A percentile compares a stretch with the other conserved stretches of the same genome.
These are phyloP conservation scores for Phytophthora tentaculata DNA, from an alignment of 352 stramenopile genomes.

Conservation along the genomic window DNA sequence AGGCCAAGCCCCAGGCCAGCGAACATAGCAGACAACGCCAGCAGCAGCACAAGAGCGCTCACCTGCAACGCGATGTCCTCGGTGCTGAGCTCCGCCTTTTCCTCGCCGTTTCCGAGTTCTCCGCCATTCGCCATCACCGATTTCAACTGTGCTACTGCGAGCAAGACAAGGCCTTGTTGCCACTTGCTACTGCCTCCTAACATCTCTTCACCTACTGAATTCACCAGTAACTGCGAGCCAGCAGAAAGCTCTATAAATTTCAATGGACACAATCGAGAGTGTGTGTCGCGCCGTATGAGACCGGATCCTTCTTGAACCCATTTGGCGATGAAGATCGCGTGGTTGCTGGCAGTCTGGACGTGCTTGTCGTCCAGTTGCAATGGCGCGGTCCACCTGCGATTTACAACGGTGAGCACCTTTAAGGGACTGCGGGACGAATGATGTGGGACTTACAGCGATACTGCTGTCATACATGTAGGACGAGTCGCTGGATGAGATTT, in stretches of 20 bases:
- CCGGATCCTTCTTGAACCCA: background rate
- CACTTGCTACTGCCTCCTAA: background rate
- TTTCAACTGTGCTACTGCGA: constrained; percentile 12
- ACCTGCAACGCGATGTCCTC: constrained; percentile 54
- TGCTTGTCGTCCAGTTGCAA: constrained; percentile 5
- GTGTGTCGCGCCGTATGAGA: constrained; percentile 14
- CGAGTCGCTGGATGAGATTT: constrained; percentile 28
- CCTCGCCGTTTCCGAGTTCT: constrained; percentile 5
- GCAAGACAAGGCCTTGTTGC: constrained; percentile 1
- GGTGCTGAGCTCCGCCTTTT: constrained; percentile 14
- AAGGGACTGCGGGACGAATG: background rate
- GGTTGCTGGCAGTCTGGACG: constrained; percentile 14
- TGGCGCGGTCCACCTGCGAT: constrained; percentile 12
- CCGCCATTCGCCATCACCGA: constrained; percentile 6
- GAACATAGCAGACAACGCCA: constrained; percentile 92
- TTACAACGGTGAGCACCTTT: constrained; percentile 27
- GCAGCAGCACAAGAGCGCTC: constrained; percentile 55
- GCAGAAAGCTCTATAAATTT: constrained; percentile 24
- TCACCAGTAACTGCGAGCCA: background rate
- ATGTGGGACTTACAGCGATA: constrained; percentile 3
- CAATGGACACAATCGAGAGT: constrained; percentile 1
- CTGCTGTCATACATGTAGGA: constrained; percentile 22
- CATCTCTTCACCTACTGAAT: constrained; percentile 7
- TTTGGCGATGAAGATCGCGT: constrained; percentile 30
- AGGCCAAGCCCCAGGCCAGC: constrained; percentile 95